Conservation (phyloP, 2,329 filamentous ascomycete genomes). For the Colletotrichum abscissum region DNA sequence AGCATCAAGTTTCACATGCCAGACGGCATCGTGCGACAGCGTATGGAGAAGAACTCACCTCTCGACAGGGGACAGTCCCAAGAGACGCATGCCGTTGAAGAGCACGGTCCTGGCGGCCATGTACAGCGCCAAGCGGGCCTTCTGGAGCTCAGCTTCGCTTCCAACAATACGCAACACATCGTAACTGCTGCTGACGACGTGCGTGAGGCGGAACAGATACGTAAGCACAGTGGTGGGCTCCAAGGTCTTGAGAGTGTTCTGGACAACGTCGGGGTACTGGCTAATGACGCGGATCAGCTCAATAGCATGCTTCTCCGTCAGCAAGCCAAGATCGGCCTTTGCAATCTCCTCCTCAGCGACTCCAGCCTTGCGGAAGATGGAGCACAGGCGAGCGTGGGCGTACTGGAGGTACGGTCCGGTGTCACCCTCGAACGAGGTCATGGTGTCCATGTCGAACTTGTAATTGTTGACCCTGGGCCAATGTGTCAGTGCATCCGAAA, state of each 20-base stretch:
- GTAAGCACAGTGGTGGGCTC: constrained; percentile 71
- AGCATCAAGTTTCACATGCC: constrained; percentile 24
- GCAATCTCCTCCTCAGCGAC: constrained; percentile 68
- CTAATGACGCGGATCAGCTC: constrained; percentile 81
- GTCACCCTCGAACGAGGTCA: constrained; percentile 73
- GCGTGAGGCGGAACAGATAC: constrained; percentile 89
- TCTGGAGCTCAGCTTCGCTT: constrained; percentile 77
- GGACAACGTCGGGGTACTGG: constrained; percentile 86
- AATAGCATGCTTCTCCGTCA: constrained; percentile 77
- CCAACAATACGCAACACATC: constrained; percentile 86
- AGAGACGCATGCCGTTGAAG: constrained; percentile 83
- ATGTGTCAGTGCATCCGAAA: constrained; percentile 35
- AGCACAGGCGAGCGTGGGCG: constrained; percentile 78
- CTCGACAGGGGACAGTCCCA: constrained; percentile 83
- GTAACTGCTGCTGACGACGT: constrained; percentile 82
- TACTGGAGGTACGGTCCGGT: constrained; percentile 90
- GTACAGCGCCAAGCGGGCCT: constrained; percentile 81
- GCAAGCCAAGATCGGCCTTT: constrained; percentile 73
- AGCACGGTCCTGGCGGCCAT: constrained; percentile 80
- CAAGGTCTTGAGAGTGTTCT: constrained; percentile 85
- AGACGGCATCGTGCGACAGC: background rate
- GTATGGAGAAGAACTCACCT: constrained; percentile 27
- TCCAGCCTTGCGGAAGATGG: constrained; percentile 68
- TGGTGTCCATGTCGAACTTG: constrained; percentile 72
- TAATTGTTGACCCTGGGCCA: constrained; percentile 70